Conservation (phyloP, 208 protist genomes). For the Acanthamoeba castellanii region DNA sequence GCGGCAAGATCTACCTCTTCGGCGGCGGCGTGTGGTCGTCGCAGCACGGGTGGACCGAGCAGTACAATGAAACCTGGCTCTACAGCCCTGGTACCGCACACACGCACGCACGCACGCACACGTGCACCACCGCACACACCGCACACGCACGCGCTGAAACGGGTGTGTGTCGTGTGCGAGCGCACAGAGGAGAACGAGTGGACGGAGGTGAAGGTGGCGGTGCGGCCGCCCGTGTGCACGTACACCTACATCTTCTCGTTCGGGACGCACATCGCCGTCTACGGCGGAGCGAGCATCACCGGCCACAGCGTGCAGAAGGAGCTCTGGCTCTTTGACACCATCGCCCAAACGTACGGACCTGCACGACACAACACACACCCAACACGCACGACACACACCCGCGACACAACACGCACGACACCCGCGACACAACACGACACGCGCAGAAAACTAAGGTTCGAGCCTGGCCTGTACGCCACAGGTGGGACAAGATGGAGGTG, state of each 20-base stretch:
- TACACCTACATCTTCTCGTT: conserved; percentile 58
- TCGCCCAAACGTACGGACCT: conserved; percentile 7
- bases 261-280: conserved; percentile 31
- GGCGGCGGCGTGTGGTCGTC: conserved; percentile 72
- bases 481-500: conserved; percentile 52
- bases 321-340: conserved; percentile 64
- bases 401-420: background rate
- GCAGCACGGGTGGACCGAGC: conserved; percentile 22
- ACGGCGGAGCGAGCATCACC: conserved; percentile 24
- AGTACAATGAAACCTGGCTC: conserved; percentile 69
- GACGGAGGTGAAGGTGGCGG: conserved; percentile 24
- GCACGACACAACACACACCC: background rate
- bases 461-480: too few species aligned
- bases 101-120: too few species aligned
- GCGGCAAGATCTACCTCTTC: conserved; percentile 56
- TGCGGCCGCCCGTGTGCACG: conserved; percentile 30
- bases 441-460: too few species aligned
- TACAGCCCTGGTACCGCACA: conserved; percentile 38
- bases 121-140: background rate
- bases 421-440: too few species aligned
- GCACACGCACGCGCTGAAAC: too few species aligned
- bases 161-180: too few species aligned
- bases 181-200: conserved; percentile 39
- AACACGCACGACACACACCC: too few species aligned
- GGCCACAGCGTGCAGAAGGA: conserved; percentile 37